Evolutionary conservation across 192 early-diverging fungal species (phyloP).

Genomic region (Backusella tuberculispora): DNA sequence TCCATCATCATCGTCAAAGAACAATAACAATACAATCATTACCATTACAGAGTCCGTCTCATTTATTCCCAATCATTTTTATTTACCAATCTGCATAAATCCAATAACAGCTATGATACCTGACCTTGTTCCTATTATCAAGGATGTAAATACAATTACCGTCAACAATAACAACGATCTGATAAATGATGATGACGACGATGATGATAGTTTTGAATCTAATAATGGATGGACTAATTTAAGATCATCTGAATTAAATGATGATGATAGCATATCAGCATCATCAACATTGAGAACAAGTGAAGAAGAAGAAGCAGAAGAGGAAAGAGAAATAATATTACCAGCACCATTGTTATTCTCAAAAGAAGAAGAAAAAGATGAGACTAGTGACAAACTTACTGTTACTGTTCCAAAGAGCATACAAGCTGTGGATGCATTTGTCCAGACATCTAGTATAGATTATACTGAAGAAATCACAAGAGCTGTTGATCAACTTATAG

Average conservation of each 20-base stretch:
- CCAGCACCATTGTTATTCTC: not conserved
- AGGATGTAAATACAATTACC: not conserved
- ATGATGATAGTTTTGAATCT: not conserved
- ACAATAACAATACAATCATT: not conserved
- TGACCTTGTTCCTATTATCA: not conserved
- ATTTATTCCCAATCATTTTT: not conserved
- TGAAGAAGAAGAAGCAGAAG: not conserved
- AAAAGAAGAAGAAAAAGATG: not conserved
- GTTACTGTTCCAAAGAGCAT: not conserved
- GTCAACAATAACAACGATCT: too few species aligned
- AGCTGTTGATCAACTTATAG: not conserved
- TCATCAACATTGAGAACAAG: too few species aligned
- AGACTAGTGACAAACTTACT: not conserved
- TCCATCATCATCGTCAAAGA: not conserved
- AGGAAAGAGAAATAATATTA: not conserved
- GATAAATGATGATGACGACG: not conserved
- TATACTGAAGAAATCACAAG: constrained; percentile 9
- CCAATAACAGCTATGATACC: not conserved
- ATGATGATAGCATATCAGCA: not conserved
- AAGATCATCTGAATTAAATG: not conserved
- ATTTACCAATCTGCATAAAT: not conserved
- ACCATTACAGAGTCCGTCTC: constrained; percentile 3
- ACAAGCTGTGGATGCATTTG: not conserved
- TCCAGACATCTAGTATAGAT: not conserved
- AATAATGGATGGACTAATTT: not conserved